Evolutionary conservation across 768 basidiomycete species (phyloP).

Genomic region (Serendipita sp.): DNA sequence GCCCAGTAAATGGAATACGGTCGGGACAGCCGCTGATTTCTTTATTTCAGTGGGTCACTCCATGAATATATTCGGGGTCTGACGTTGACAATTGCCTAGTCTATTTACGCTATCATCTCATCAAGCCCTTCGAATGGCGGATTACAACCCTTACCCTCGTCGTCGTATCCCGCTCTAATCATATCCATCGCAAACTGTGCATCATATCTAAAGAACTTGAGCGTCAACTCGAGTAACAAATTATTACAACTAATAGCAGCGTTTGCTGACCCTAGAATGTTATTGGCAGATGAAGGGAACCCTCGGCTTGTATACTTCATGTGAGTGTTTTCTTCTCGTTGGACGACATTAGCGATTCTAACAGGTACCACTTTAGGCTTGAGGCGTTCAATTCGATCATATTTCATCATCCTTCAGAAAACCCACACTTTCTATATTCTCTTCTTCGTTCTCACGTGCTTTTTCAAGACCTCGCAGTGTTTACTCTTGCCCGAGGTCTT

Average conservation of each 20-base stretch:
- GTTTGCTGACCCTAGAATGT: slow-evolving; percentile 77
- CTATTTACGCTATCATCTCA: slow-evolving; percentile 46
- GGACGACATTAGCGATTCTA: background rate
- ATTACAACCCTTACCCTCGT: slow-evolving; percentile 48
- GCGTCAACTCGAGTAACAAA: slow-evolving; percentile 65
- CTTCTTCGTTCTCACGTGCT: slow-evolving; percentile 68
- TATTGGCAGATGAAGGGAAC: slow-evolving; percentile 89
- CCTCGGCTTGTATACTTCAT: slow-evolving; percentile 86
- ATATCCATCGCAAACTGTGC: slow-evolving; percentile 81
- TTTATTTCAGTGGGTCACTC: slow-evolving; percentile 56
- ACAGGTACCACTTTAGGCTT: slow-evolving; percentile 33
- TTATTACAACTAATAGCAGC: slow-evolving; percentile 82
- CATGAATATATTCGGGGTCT: background rate
- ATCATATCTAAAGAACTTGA: slow-evolving; percentile 70
- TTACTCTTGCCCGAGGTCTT: slow-evolving; percentile 74
- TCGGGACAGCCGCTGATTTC: slow-evolving; percentile 71
- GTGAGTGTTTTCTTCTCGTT: slow-evolving; percentile 30
- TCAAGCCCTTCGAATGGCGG: background rate
- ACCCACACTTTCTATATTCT: slow-evolving; percentile 77
- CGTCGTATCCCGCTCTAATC: slow-evolving; percentile 82
- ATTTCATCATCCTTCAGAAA: slow-evolving; percentile 36
- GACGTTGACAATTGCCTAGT: slow-evolving; percentile 28
- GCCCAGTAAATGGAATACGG: slow-evolving; percentile 60
- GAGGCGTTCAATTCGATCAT: slow-evolving; percentile 66
- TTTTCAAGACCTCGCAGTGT: slow-evolving; percentile 84